Conservation (phyloP, 768 basidiomycete species). For the Calocybe cyanea region DNA sequence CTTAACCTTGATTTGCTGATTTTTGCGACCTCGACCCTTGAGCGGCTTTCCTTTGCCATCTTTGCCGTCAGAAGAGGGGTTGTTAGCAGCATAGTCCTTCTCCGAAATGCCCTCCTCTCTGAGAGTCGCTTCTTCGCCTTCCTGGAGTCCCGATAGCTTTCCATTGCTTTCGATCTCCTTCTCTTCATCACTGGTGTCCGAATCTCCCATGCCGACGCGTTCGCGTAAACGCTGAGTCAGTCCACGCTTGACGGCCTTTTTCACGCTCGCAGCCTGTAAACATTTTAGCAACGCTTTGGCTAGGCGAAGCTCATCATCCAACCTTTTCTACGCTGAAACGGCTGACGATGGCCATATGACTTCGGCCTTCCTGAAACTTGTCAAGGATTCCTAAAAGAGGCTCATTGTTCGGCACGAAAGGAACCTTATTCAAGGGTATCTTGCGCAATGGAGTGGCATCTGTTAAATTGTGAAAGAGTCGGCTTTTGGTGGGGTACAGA, state of each 20-base stretch:
- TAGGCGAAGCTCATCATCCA: neutral
- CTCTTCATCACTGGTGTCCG: conserved; percentile 37
- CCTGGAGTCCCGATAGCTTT: conserved; percentile 22
- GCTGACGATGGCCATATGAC: conserved; percentile 89
- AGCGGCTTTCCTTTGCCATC: neutral
- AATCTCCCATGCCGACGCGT: conserved; percentile 70
- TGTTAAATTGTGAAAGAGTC: conserved; percentile 25
- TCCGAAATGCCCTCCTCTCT: conserved; percentile 21
- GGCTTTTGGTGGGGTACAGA: too few species aligned
- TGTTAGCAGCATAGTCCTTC: conserved; percentile 10
- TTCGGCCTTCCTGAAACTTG: conserved; percentile 85
- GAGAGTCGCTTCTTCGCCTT: conserved; percentile 27
- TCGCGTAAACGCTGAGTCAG: conserved; percentile 75
- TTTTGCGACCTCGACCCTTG: neutral
- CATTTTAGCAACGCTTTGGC: neutral
- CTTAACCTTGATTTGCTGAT: neutral
- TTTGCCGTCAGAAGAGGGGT: neutral
- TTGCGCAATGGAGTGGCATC: conserved; percentile 81
- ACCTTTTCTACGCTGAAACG: conserved; percentile 68
- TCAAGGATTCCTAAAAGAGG: conserved; percentile 82
- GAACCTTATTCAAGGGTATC: conserved; percentile 83
- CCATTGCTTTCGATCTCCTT: conserved; percentile 28
- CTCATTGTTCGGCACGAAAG: conserved; percentile 83
- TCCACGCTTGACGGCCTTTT: conserved; percentile 78
- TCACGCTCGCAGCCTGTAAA: conserved; percentile 66